These are phyloP conservation scores for Lecanicillium sp. DNA, from an alignment of 2,329 filamentous ascomycete species.

Conservation along the genomic window DNA sequence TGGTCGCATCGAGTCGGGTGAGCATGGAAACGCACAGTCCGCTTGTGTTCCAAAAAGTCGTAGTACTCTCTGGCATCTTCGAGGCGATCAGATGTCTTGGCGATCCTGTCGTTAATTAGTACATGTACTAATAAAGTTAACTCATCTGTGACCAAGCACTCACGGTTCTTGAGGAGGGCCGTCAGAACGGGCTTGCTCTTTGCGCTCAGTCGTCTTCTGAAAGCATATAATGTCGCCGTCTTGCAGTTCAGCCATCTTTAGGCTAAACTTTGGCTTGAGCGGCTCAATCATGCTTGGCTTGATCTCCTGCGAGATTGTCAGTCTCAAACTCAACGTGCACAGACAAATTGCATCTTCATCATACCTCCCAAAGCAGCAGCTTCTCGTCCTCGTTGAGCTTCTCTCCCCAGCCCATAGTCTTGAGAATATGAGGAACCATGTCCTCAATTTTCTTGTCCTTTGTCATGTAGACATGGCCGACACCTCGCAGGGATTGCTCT, in stretches of 20 bases:
- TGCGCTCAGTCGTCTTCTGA: constrained; percentile 54
- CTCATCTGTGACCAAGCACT: constrained; percentile 9
- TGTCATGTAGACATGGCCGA: constrained; percentile 78
- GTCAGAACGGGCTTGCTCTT: constrained; percentile 25
- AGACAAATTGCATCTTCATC: constrained; percentile 11
- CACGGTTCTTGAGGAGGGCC: constrained; percentile 23
- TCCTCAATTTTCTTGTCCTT: constrained; percentile 85
- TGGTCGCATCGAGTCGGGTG: constrained; percentile 48
- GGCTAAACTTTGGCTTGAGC: constrained; percentile 82
- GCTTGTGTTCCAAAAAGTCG: constrained; percentile 82
- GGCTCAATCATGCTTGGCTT: constrained; percentile 96
- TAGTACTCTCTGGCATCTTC: constrained; percentile 81
- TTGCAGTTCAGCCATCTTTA: constrained; percentile 88
- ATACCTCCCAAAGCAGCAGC: constrained; percentile 67
- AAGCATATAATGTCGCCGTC: constrained; percentile 97
- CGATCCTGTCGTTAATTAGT: constrained; percentile 12
- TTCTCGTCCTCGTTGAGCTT: constrained; percentile 57
- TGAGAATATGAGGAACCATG: constrained; percentile 65
- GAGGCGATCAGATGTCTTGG: constrained; percentile 37
- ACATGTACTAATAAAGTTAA: background rate
- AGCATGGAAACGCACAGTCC: constrained; percentile 69
- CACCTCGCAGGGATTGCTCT: constrained; percentile 64
- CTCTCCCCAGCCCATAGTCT: constrained; percentile 79
- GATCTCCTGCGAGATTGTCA: constrained; percentile 56
- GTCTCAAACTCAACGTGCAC: background rate